Evolutionary conservation across 139 green algal genomes (phyloP), one percentile per base, ranked within the genome.

Genomic region (Eudorina sp.): DNA sequence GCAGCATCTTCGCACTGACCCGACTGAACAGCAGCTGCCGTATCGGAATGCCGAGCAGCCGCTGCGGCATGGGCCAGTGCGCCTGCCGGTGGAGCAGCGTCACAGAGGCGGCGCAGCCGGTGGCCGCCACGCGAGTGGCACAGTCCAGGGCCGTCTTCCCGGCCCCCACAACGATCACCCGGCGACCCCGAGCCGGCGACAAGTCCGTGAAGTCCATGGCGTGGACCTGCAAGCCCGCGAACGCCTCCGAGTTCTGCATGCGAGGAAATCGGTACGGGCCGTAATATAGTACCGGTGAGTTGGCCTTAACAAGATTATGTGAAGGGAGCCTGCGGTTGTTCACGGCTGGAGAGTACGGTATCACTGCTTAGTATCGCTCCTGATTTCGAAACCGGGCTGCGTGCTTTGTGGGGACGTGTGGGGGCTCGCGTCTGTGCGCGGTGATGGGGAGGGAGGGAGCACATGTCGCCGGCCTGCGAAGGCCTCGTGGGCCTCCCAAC

Each of bases 131-230:
- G 66, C 68, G 38, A 7, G n/a, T 41, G 5, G 69, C 76, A 38
- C 74, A 88, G 83, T 92, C 89, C 41, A 90, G 4, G 3, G 76
- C 89, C 0, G 76, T 88, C 45, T 89, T 89, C 66, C 89, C 89
- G 3, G 73, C 64, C 0, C 89, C 83, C 53, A 89, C 89, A 9
- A 92, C 48, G 13, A 89, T 41, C 40, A 92, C 89, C 34, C 60
- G 70, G 41, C 53, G 55, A 16, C 81, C 80, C 14, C 38, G 51
- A 3, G 48, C 72, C 62, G 77, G 4, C 7, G 55, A 48, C n/a
- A 79, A 27, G 53, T 84, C 41, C 1, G 45, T 53, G 43, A 84
- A 89, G 55, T 85, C 73, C 85, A 70, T 53, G 9, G 73, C 74
- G 72, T 85, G 74, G 23, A 85, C 5, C 31, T 78, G 64, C 1